phyloP scores from a whole-genome alignment of 2,329 filamentous ascomycete genomes.

The Fusarium keratoplasticum region DNA sequence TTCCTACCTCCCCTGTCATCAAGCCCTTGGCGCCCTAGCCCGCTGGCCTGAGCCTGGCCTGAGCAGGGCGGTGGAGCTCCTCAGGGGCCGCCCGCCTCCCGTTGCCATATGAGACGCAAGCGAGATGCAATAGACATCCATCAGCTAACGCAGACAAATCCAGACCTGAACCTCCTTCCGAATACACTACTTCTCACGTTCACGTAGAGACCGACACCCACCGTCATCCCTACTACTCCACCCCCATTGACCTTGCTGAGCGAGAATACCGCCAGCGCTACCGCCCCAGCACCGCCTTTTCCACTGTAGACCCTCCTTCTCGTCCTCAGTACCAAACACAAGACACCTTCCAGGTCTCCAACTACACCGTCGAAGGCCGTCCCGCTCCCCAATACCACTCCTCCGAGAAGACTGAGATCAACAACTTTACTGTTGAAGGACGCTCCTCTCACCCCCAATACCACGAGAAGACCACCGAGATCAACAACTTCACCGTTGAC shows the following conservation, averaged over 20 bases:
- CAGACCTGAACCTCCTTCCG: constrained; percentile 52
- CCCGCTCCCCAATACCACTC: constrained; percentile 35
- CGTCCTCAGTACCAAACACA: constrained; percentile 48
- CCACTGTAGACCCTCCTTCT: constrained; percentile 49
- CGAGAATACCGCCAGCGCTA: constrained; percentile 73
- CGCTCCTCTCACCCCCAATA: constrained; percentile 25
- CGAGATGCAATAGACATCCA: constrained; percentile 44
- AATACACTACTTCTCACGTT: constrained; percentile 67
- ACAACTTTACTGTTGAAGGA: constrained; percentile 47
- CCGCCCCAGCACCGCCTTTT: constrained; percentile 59
- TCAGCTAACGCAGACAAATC: constrained; percentile 46
- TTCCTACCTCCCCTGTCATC: constrained; percentile 29
- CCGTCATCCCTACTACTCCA: constrained; percentile 60
- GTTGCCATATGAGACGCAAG: constrained; percentile 49
- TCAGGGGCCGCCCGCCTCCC: constrained; percentile 41
- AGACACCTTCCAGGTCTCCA: constrained; percentile 38
- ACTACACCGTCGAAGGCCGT: constrained; percentile 41
- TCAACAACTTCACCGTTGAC: constrained; percentile 35
- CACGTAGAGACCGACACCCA: constrained; percentile 73
- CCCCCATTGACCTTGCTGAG: constrained; percentile 72
- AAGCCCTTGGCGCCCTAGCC: constrained; percentile 32
- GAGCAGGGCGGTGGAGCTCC: constrained; percentile 38
- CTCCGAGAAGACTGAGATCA: constrained; percentile 41
- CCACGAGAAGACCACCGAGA: constrained; percentile 29
- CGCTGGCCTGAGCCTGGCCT: constrained; percentile 42